These are phyloP conservation scores for Saccharomycopsis fermentans DNA, from an alignment of 805 yeast species.

Conservation along the genomic window DNA sequence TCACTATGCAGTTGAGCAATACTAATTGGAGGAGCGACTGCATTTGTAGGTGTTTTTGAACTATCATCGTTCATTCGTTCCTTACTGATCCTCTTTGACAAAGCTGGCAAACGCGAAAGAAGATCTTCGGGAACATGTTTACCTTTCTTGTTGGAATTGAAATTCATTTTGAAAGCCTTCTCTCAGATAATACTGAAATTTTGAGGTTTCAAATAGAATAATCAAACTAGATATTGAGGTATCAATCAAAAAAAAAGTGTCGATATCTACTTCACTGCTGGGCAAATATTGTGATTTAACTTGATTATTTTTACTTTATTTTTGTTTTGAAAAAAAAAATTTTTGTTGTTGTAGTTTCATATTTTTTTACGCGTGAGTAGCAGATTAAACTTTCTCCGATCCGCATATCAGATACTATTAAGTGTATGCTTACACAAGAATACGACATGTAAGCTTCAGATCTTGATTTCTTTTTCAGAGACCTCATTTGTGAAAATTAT, in stretches of 20 bases:
- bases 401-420: too few species aligned
- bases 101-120: conserved; percentile 9
- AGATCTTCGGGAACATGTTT: conserved; percentile 12
- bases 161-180: neutral
- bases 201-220: too few species aligned
- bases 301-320: neutral
- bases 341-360: neutral
- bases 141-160: neutral
- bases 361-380: neutral
- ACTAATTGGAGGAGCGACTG: conserved; percentile 10
- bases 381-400: neutral
- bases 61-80: conserved; percentile 5
- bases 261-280: too few species aligned
- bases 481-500: neutral
- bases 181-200: too few species aligned
- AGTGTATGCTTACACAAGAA: neutral
- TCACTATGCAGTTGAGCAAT: conserved; percentile 29
- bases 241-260: too few species aligned
- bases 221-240: too few species aligned
- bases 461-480: neutral
- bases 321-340: neutral
- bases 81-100: conserved; percentile 14
- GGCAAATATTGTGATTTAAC: neutral
- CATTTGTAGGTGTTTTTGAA: neutral
- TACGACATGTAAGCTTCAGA: neutral